phyloP scores from a whole-genome alignment of 176 grass and related monocot species.

The Lolium multiflorum region DNA sequence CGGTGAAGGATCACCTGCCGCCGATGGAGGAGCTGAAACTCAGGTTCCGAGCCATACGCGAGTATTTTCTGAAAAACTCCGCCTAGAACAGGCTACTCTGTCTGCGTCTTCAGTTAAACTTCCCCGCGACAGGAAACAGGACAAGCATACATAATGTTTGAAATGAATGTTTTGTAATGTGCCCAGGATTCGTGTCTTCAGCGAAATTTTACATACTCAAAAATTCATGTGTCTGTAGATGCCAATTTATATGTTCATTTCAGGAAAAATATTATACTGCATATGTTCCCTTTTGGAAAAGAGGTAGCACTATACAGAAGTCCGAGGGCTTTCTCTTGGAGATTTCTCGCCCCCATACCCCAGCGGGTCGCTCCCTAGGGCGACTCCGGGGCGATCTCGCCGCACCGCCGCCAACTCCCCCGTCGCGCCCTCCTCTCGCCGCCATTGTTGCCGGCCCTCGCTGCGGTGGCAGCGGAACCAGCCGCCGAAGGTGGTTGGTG shows the following conservation, averaged over 20 bases:
- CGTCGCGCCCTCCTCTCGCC: too few relatives aligned
- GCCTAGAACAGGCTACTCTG: background rate
- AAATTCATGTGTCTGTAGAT: background rate
- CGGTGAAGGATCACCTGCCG: constrained; percentile 39
- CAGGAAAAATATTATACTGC: background rate
- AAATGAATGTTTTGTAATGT: background rate
- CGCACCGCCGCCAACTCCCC: too few relatives aligned
- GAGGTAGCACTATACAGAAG: too few relatives aligned
- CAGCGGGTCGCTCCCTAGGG: too few relatives aligned
- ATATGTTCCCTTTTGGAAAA: too few relatives aligned
- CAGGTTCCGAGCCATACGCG: constrained; percentile 24
- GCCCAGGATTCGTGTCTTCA: background rate
- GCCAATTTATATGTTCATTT: background rate
- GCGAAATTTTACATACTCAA: background rate
- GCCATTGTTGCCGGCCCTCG: too few relatives aligned
- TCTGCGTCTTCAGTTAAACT: background rate
- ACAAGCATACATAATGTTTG: background rate
- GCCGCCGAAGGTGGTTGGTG: too few relatives aligned
- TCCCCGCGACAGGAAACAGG: too few relatives aligned
- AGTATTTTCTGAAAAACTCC: constrained; percentile 9
- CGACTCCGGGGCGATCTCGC: too few relatives aligned
- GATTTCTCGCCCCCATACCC: too few relatives aligned
- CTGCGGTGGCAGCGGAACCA: too few relatives aligned
- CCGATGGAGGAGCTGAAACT: constrained; percentile 32
- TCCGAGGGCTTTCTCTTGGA: too few relatives aligned